Base-by-base conservation (phyloP, 495 filamentous ascomycete genomes). In the Geopyxis carbonaria region DNA sequence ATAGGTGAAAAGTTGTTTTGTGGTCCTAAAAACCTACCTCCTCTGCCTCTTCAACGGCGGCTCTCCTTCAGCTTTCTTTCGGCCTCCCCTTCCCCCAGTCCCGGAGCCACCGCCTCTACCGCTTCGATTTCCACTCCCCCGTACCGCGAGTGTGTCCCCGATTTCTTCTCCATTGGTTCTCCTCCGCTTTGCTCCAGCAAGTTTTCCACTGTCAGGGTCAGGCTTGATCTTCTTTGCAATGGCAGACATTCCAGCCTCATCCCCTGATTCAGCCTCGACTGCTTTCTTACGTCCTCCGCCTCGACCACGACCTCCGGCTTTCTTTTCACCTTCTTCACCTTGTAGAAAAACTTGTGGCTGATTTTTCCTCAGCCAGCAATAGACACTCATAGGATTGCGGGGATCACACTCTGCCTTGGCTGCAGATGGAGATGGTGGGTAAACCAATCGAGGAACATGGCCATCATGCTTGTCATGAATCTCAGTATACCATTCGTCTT, bases 281-380 rank as follows among this genome's bases (percentile, higher is more conserved):
- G 49, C 39, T 21, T 53, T 54, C 18, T 47, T 52, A 34, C 63
- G 50, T 23, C 63, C 50, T 28, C 58, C 55, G 43, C 63, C 56
- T 51, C 63, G 34, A 53, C 60, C 34, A 45, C 59, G 20, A 2
- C 37, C 38, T 4, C 34, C 14, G 48, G 76, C 76, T 41, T 76
- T 75, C 6, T 72, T 71, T 13, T 61, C 53, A 23, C 35, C 44
- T 54, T 87, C 82, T 38, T 75, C 76, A 48, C 86, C 81, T 54
- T 87, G 79, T 0, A 91, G 61, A 60, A 86, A 89, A 15, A 78
- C 76, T 42, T 84, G 72, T 0, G 84, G 84, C 40, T 83, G 78
- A 51, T 91, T 72, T 42, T 74, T 72, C 23, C 80, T 71, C 16
- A 94, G 63, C 86, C 86, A 94, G 57, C 87, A 89, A 62, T 85